A percentile compares a stretch with the other conserved stretches of the same genome.
These are phyloP conservation scores for Colletotrichum godetiae DNA, from an alignment of 2,329 filamentous ascomycete species.

Conservation along the genomic window DNA sequence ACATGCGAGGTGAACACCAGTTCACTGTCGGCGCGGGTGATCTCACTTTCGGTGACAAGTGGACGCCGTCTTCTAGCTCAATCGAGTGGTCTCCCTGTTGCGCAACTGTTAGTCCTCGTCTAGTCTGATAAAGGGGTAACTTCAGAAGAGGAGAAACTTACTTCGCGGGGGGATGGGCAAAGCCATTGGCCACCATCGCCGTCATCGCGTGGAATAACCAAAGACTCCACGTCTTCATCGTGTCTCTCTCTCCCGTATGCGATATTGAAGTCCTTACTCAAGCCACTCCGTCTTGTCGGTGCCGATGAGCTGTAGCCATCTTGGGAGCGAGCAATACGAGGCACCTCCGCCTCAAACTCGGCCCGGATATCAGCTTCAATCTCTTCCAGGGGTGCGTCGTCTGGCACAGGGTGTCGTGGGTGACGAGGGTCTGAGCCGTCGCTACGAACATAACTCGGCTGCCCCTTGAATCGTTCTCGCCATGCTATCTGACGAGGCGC, in stretches of 20 bases:
- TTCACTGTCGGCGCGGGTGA: constrained; percentile 23
- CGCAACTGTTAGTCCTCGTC: not conserved
- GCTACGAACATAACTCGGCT: constrained; percentile 24
- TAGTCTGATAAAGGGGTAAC: no score
- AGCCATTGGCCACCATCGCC: constrained; percentile 9
- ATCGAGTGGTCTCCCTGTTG: not conserved
- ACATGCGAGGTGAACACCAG: constrained; percentile 33
- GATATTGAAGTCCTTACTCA: constrained; percentile 10
- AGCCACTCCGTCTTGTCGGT: constrained; percentile 12
- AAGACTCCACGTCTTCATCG: constrained; percentile 8
- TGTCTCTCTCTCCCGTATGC: not conserved
- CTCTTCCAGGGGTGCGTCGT: not conserved
- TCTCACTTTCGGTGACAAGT: constrained; percentile 1
- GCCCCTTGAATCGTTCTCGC: constrained; percentile 25
- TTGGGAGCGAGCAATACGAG: constrained; percentile 2
- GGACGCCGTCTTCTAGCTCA: constrained; percentile 21
- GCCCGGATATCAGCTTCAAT: not conserved
- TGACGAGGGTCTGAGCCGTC: constrained; percentile 11
- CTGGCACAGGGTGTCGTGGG: not conserved
- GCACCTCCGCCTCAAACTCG: constrained; percentile 1
- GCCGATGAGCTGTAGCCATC: not conserved
- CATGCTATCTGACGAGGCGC: constrained; percentile 16
- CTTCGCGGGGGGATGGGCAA: not conserved
- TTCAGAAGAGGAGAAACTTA: not conserved
- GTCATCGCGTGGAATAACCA: constrained; percentile 19